These are phyloP conservation scores for Sarocladium brachiariae DNA, from an alignment of 2,329 filamentous ascomycete genomes.

Conservation along the genomic window DNA sequence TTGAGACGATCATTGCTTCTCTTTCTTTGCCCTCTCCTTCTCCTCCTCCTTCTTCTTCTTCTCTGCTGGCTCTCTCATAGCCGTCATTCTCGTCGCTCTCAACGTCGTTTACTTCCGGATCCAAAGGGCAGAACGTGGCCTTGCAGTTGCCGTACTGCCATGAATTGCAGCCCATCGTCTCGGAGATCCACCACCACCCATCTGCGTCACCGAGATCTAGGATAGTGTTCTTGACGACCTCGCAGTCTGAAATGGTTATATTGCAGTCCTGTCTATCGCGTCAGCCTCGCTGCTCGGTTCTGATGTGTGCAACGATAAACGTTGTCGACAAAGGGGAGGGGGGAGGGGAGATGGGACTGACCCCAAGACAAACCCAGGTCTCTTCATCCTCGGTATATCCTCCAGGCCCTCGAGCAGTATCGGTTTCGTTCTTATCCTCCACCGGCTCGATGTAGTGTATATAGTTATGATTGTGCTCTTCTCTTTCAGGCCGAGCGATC, in stretches of 20 bases:
- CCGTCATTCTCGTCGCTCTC: no score
- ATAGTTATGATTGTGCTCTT: neutral
- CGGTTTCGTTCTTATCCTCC: neutral
- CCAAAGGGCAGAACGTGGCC: neutral
- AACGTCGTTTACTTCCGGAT: no score
- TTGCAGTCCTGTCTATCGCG: neutral
- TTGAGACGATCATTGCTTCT: neutral
- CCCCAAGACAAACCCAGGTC: neutral
- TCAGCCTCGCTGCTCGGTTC: no score
- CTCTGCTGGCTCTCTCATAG: neutral
- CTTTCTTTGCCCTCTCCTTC: neutral
- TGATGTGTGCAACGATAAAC: no score
- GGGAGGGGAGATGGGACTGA: no score
- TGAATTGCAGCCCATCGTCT: neutral
- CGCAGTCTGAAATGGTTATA: neutral
- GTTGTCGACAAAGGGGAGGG: no score
- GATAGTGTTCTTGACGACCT: neutral
- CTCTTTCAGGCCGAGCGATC: no score
- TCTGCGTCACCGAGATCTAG: neutral
- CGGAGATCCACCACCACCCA: neutral
- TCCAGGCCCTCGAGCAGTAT: neutral
- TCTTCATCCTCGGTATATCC: constrained; percentile 4
- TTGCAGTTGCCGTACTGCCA: constrained; percentile 8
- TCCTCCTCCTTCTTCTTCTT: neutral
- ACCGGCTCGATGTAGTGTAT: neutral